Conservation (phyloP, 176 grass and related monocot species). For the Chloris gayana region DNA sequence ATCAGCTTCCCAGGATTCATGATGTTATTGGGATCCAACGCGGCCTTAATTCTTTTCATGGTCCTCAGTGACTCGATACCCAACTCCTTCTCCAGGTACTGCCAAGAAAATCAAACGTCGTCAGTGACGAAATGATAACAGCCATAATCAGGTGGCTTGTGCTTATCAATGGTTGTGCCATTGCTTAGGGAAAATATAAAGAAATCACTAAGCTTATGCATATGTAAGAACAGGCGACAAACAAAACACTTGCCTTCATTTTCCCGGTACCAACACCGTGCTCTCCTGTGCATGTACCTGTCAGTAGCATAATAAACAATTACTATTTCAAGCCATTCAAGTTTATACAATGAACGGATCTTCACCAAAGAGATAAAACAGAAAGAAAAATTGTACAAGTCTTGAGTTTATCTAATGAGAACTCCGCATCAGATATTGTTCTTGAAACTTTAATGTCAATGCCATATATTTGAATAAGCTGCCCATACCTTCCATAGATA, state of each 20-base stretch:
- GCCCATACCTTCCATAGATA: constrained; percentile 88
- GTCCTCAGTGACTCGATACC: constrained; percentile 85
- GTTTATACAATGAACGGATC: not conserved
- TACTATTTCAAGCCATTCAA: constrained; percentile 9
- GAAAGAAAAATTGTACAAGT: not conserved
- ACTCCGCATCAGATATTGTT: not conserved
- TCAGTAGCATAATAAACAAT: not conserved
- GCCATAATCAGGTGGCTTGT: not conserved
- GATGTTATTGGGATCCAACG: constrained; percentile 89
- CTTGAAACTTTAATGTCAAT: not conserved
- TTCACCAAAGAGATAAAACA: not conserved
- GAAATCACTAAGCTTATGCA: constrained; percentile 3
- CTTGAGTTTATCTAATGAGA: not conserved
- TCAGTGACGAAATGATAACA: not conserved
- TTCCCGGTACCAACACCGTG: constrained; percentile 97
- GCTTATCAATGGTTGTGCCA: not conserved
- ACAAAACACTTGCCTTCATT: constrained; percentile 82
- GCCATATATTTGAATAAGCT: not conserved
- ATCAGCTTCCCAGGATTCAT: constrained; percentile 99
- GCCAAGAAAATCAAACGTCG: not conserved
- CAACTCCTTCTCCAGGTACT: constrained; percentile 97
- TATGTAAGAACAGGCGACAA: not conserved
- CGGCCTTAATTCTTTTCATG: constrained; percentile 96
- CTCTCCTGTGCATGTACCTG: constrained; percentile 98
- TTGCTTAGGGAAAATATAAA: not conserved